A percentile compares a stretch with the other conserved stretches of the same genome.
These are phyloP conservation scores for Scleromitrula shiraiana DNA, from an alignment of 2,329 filamentous ascomycete genomes.

Conservation along the genomic window DNA sequence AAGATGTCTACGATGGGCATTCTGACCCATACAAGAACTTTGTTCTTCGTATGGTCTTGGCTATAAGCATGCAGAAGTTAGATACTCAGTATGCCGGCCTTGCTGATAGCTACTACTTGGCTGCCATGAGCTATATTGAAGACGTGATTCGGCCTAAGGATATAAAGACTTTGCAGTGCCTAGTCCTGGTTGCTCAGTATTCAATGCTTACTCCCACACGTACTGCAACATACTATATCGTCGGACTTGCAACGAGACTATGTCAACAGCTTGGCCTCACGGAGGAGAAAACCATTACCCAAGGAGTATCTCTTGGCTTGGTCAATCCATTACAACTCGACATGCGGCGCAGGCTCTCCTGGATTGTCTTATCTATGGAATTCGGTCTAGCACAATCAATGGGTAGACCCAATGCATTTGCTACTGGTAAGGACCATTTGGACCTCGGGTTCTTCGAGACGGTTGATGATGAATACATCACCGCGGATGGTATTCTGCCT, in stretches of 20 bases:
- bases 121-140: conserved; percentile 78
- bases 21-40: conserved; percentile 80
- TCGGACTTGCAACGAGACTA: conserved; percentile 79
- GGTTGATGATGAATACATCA: conserved; percentile 78
- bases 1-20: conserved; percentile 72
- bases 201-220: conserved; percentile 86
- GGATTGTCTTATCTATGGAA: conserved; percentile 85
- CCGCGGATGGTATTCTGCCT: conserved; percentile 61
- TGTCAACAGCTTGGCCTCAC: conserved; percentile 82
- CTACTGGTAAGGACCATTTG: conserved; percentile 71
- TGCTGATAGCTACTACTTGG: conserved; percentile 90
- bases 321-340: conserved; percentile 72
- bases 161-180: conserved; percentile 80
- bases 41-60: conserved; percentile 81
- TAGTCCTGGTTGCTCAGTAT: conserved; percentile 81
- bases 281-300: conserved; percentile 79
- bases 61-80: conserved; percentile 89
- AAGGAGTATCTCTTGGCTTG: conserved; percentile 45
- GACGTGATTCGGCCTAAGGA: conserved; percentile 81
- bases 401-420: conserved; percentile 79
- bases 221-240: conserved; percentile 87
- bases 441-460: conserved; percentile 80
- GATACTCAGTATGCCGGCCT: conserved; percentile 85
- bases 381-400: conserved; percentile 80
- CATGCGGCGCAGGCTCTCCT: conserved; percentile 80